Conservation (phyloP, 345 rosid species). For the Eucalyptus curtisii region DNA sequence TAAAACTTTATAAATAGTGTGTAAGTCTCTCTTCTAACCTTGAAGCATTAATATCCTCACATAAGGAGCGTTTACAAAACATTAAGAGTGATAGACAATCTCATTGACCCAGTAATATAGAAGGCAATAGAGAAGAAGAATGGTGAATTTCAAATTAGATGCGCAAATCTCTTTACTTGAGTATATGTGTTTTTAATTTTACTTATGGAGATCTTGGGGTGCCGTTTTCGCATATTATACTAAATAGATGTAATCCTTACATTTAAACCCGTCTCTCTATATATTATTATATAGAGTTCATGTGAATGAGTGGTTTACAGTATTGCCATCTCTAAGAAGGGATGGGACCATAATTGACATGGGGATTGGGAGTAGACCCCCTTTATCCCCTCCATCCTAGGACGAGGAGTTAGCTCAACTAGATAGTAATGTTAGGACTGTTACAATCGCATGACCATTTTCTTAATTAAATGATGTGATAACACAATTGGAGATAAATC, state of each 20-base stretch:
- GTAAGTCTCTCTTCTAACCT: accelerated
- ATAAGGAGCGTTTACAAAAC: no score
- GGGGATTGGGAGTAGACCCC: background rate
- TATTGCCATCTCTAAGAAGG: background rate
- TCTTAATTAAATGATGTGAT: no score
- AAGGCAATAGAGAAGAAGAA: no score
- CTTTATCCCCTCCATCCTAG: background rate
- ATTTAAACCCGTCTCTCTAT: no score
- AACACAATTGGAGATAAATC: background rate
- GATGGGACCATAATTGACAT: background rate
- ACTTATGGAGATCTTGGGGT: no score
- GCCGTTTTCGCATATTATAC: accelerated
- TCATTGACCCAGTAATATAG: no score
- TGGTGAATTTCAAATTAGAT: no score
- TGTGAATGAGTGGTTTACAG: background rate
- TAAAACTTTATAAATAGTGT: no score
- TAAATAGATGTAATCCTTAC: accelerated
- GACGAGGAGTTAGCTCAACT: background rate
- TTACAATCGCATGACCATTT: background rate
- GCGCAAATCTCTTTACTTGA: accelerated
- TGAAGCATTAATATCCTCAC: no score
- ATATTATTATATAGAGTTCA: background rate
- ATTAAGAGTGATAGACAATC: no score
- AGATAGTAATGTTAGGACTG: no score
- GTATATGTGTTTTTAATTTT: no score